phyloP scores from a whole-genome alignment of 768 basidiomycete genomes.

The Dictyophora rubrovolvata region DNA sequence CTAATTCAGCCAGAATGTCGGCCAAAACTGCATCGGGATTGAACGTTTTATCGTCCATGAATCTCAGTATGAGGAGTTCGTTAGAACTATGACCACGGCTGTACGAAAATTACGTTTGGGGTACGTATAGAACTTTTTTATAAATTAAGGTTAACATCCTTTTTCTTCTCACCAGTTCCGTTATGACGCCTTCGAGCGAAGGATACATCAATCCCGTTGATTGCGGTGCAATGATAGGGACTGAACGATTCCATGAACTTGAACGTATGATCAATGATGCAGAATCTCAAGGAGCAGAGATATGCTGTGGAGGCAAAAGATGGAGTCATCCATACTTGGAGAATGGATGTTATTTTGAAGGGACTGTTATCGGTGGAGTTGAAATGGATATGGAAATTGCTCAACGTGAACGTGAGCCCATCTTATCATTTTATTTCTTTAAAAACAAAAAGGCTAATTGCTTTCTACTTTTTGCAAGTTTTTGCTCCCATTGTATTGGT shows the following conservation, averaged over 20 bases:
- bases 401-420: slow-evolving; percentile 59
- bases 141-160: neutral
- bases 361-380: slow-evolving; percentile 81
- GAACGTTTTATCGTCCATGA: slow-evolving; percentile 85
- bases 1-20: slow-evolving; percentile 66
- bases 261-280: slow-evolving; percentile 64
- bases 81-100: slow-evolving; percentile 52
- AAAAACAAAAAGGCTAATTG: slow-evolving; percentile 4
- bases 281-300: slow-evolving; percentile 50
- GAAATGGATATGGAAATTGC: slow-evolving; percentile 64
- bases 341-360: slow-evolving; percentile 73
- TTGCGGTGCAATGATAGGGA: slow-evolving; percentile 79
- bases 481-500: slow-evolving; percentile 90
- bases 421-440: neutral
- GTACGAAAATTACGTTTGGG: slow-evolving; percentile 60
- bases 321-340: slow-evolving; percentile 58
- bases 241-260: slow-evolving; percentile 58
- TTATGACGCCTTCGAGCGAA: slow-evolving; percentile 54
- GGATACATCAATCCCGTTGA: slow-evolving; percentile 70
- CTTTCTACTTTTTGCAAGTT: slow-evolving; percentile 41
- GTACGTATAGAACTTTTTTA: neutral
- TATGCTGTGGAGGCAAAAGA: slow-evolving; percentile 52
- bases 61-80: slow-evolving; percentile 67
- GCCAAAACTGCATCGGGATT: slow-evolving; percentile 96
- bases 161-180: slow-evolving; percentile 33